Conservation (phyloP, 345 rosid genomes). For the Aethionema arabicum region DNA sequence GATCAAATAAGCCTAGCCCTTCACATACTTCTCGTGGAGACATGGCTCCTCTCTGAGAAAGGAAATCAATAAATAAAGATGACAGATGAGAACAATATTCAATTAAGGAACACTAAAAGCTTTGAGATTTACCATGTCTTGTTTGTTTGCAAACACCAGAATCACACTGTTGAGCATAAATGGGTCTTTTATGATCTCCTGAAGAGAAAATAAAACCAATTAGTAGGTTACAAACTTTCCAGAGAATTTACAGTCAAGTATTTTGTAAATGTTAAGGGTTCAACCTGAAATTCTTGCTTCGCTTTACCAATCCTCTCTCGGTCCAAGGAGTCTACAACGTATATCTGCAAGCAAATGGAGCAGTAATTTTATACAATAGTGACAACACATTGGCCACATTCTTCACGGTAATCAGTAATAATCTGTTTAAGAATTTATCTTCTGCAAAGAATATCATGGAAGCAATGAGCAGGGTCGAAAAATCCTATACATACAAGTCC, state of each 20-base stretch:
- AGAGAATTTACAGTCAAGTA: slow-evolving; percentile 25
- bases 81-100: neutral
- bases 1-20: slow-evolving; percentile 87
- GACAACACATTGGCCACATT: neutral
- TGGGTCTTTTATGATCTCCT: slow-evolving; percentile 93
- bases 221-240: slow-evolving; percentile 26
- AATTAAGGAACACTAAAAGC: neutral
- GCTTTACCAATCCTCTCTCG: slow-evolving; percentile 94
- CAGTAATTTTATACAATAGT: neutral
- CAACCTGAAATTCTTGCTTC: slow-evolving; percentile 91
- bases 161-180: slow-evolving; percentile 94
- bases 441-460: neutral
- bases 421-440: neutral
- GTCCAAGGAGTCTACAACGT: slow-evolving; percentile 97
- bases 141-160: slow-evolving; percentile 97
- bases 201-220: slow-evolving; percentile 31
- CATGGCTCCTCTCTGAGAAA: slow-evolving; percentile 94
- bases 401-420: neutral
- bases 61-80: neutral
- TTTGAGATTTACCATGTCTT: slow-evolving; percentile 77
- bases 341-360: slow-evolving; percentile 54
- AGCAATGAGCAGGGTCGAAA: slow-evolving; percentile 10
- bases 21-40: slow-evolving; percentile 89
- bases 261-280: slow-evolving; percentile 18
- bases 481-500: slow-evolving; percentile 62